These are phyloP conservation scores for Cylindrotheca closterium DNA, from an alignment of 108 stramenopile genomes.

Conservation along the genomic window DNA sequence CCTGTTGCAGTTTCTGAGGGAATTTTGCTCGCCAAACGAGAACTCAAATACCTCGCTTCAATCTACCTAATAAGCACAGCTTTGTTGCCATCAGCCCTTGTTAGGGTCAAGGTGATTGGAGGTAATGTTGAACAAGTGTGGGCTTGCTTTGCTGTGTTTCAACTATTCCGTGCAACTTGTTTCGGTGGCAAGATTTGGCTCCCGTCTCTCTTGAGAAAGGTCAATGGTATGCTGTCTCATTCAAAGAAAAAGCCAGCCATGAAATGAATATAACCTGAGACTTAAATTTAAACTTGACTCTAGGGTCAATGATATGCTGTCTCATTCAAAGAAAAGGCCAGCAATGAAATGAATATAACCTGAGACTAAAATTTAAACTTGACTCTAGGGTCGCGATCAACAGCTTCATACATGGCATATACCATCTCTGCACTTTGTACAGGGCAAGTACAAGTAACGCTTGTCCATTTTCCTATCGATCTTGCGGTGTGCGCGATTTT, in stretches of 20 bases:
- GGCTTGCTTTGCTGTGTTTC: conserved; percentile 80
- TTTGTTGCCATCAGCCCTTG: conserved; percentile 65
- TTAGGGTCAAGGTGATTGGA: conserved; percentile 56
- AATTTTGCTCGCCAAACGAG: conserved; percentile 70
- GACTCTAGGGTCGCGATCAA: conserved; percentile 82
- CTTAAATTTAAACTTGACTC: conserved; percentile 92
- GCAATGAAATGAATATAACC: no score
- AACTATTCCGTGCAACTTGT: conserved; percentile 74
- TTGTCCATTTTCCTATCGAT: conserved; percentile 81
- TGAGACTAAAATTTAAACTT: conserved; percentile 86
- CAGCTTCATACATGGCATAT: conserved; percentile 75
- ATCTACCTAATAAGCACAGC: conserved; percentile 80
- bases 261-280: no score
- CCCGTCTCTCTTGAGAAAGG: conserved; percentile 7
- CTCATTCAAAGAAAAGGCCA: no score
- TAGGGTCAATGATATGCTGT: no score
- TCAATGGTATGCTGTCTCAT: no score
- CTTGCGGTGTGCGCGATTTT: conserved; percentile 46
- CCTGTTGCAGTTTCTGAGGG: conserved; percentile 89
- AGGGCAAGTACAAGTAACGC: conserved; percentile 80
- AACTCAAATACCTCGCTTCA: conserved; percentile 64
- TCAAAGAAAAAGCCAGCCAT: no score
- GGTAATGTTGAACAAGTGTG: conserved; percentile 80
- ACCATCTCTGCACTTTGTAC: conserved; percentile 86
- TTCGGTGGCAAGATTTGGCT: conserved; percentile 73